Base-by-base conservation (phyloP, 352 stramenopile genomes). In the Phytopythium chamaehyphon region DNA sequence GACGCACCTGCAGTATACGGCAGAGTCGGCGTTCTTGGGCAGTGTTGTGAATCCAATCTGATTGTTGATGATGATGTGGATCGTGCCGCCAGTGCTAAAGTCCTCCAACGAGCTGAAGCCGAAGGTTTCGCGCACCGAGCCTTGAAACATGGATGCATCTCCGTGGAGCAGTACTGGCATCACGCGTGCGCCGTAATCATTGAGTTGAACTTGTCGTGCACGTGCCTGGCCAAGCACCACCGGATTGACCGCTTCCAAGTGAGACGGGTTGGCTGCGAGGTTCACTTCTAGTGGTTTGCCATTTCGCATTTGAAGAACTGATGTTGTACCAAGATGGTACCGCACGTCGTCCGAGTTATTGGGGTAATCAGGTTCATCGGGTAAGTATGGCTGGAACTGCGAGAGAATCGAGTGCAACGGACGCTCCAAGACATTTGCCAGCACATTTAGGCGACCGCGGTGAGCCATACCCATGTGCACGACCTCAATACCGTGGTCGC, bases 51-150 rank as follows among this genome's bases (percentile, higher is more conserved):
- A 99, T 15, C 85, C 89, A 21, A 97, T 93, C 69, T 98, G 94
- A 63, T 99, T 99, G 77, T 99, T 99, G 52, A 99, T 97, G 58
- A 99, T 95, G 15, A 99, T 90, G 69, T 99, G 97, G 59, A 99
- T 96, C 14, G 96, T 99, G 43, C 97, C 97, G 40, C 96, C 97
- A 11, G 97, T 98, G 53, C 87, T 85, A 70, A 98, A 99, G 38
- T 98, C 85, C 33, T 89, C 71, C 15, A 99, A 86, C 21, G 77
- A 80, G 47, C 73, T 91, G 44, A 97, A 93, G 1, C 76, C 83
- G 53, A 96, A 75, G 10, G 83, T 73, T 59, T 97, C 88, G 23
- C 76, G 63, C 4, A 95, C 85, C 1, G 75, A 90, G 33, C 85
- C 85, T 51, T 95, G 85, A 47, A 86, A 88, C 72, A 91, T 82